Evolutionary conservation across 1,284 basidiomycete genomes (phyloP), one percentile per base, ranked within the genome.

Genomic region (Microbotryum saponariae): DNA sequence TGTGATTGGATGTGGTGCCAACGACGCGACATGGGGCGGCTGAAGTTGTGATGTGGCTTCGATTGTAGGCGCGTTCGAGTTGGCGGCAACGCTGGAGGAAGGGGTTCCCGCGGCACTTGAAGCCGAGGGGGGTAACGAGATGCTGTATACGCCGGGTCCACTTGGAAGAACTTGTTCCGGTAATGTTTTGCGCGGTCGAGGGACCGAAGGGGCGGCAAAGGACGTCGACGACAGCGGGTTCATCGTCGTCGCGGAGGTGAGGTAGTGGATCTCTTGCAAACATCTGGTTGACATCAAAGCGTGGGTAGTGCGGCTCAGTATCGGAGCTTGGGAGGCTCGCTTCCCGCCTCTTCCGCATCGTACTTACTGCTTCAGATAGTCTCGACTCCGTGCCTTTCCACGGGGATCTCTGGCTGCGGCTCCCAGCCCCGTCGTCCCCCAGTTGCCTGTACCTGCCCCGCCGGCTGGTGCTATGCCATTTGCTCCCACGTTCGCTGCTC

Each of bases 181-280:
- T 51, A 73, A 60, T 23, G 50, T 52, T 52, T 74, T 73, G 23
- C 71, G 57, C 12, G 71, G 72, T 18, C 73, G 48, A 10, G 59
- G 63, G 44, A 73, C 58, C 27, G 64, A 58, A 44, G 70, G 69
- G 6, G 68, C 72, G 9, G 67, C 58, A 25, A 70, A 64, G 42
- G 71, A 70, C 49, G 66, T 66, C 27, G 66, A 62, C 0, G 91
- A 90, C 44, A 99, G 81, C 45, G 94, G 96, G 75, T 99, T 99
- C 80, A 98, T 86, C 4, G 94, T 93, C 74, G 94, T 88, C 1
- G 91, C 86, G 2, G 92, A 97, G 1, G 94, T 99, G 57, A 99
- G 80, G 76, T 99, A 98, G 9, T 91, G 89, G 70, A 98, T 91
- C 80, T 98, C 94, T 78, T 97, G 94, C 45, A 98, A 79, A 77